Conservation (phyloP, 768 basidiomycete species). For the Dentipellis fragilis region DNA sequence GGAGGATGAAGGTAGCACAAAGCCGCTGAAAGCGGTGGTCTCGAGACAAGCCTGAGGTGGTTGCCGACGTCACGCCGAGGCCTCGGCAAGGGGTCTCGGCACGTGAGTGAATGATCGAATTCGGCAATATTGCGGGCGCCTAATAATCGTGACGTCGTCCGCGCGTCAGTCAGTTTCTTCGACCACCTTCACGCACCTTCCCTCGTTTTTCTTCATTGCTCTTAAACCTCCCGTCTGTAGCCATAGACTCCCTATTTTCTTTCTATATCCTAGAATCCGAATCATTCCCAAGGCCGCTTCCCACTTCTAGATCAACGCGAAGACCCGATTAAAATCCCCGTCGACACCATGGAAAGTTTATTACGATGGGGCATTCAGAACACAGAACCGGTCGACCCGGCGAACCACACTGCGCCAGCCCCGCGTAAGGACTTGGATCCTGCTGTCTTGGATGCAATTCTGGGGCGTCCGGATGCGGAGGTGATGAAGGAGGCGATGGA, state of each 20-base stretch:
- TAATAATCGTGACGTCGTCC: too few relatives aligned
- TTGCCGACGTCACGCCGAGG: background rate
- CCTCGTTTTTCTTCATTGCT: background rate
- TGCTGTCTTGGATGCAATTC: constrained; percentile 73
- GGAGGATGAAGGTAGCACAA: constrained; percentile 53
- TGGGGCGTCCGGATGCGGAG: constrained; percentile 75
- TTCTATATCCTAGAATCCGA: background rate
- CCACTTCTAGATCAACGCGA: too few relatives aligned
- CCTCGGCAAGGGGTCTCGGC: background rate
- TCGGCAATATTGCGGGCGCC: background rate
- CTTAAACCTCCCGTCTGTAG: constrained; percentile 1
- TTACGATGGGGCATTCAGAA: constrained; percentile 79
- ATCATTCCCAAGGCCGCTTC: background rate
- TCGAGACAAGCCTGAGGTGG: background rate
- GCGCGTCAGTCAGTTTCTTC: too few relatives aligned
- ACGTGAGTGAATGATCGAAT: background rate
- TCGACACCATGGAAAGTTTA: constrained; percentile 47
- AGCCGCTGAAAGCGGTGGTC: too few relatives aligned
- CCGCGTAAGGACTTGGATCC: constrained; percentile 56
- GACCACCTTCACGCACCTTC: constrained; percentile 3
- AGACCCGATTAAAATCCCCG: background rate
- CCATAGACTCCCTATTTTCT: background rate
- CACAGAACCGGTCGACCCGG: constrained; percentile 21
- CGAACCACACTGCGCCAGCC: constrained; percentile 24
- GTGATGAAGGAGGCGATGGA: constrained; percentile 77